Base-by-base conservation (phyloP, 2,329 filamentous ascomycete genomes). In the Bipolaris victoriae region DNA sequence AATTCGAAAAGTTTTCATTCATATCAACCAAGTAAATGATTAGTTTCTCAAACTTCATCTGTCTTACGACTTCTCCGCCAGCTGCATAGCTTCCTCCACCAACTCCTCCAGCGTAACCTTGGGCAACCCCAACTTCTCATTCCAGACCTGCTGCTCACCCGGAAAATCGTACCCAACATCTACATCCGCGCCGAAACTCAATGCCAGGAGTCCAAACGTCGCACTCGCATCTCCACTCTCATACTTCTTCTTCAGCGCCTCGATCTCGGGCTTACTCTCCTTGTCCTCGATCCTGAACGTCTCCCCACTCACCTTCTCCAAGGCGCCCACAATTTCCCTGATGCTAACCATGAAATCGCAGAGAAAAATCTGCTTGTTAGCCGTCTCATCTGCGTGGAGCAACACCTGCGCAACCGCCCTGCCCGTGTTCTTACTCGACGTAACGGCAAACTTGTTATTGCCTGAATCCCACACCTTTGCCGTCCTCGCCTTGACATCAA, bases 301-400 rank as follows among this genome's bases (percentile, higher is more conserved):
- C n/a, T 58, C 55, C 10, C 55, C 58, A 3, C 40, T 58, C 29
- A 60, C 48, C 35, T 24, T 53, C 44, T 70, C 67, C 9, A 68
- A n/a, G 20, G 37, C 52, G 1, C 45, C 53, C 0, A 72, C 37
- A 15, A 71, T 61, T 7, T 64, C 58, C 7, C 53, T 43, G 5
- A 52, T 31, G 7, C 48, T 59, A 5, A 55, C 58, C n/a, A 52
- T 43, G 37, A 72, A 70, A 49, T 70, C 68, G 6, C 43, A 49
- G 1, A 70, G 56, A 51, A 62, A 71, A 11, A 72, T 51, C 36
- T 71, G 65, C 45, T 55, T 60, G 29, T 73, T 71, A 5, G 52
- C 62, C 1, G 67, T 64, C 10, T 43, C 10, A 0, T 50, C 55
- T 0, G 55, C 49, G 2, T 58, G 9, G 1, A 55, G 35, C 16